Conservation (phyloP, 352 stramenopile species). For the Ochromonadaceae sp. region DNA sequence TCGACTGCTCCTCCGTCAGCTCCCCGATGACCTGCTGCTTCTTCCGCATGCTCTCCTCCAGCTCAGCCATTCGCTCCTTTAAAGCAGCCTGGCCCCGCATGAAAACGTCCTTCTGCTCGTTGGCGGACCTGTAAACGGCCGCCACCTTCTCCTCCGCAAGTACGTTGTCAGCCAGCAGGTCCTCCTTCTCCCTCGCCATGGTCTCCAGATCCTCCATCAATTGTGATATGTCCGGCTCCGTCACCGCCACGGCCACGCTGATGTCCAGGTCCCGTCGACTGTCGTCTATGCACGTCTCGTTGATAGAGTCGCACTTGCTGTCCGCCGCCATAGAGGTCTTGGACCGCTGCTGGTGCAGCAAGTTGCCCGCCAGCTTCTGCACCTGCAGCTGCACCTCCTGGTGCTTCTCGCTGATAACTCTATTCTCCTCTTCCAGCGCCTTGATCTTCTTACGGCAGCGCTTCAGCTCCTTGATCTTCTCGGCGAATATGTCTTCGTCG, state of each 20-base stretch:
- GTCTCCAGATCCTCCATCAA: slow-evolving; percentile 16
- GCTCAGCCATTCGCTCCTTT: no score
- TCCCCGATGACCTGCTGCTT: no score
- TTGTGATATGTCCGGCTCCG: slow-evolving; percentile 14
- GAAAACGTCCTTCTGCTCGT: neutral
- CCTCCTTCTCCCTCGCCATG: slow-evolving; percentile 9
- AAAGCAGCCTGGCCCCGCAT: neutral
- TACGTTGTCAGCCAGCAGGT: neutral
- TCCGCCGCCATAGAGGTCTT: neutral
- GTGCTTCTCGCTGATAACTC: neutral
- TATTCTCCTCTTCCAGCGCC: neutral
- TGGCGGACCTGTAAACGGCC: neutral
- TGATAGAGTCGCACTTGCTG: neutral
- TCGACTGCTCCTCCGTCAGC: no score
- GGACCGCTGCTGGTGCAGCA: neutral
- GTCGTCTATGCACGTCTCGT: neutral
- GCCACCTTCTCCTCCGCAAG: neutral
- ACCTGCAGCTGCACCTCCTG: neutral
- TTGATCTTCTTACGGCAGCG: neutral
- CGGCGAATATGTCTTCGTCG: slow-evolving; percentile 15
- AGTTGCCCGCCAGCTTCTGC: neutral
- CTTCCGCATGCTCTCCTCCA: no score
- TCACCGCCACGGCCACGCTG: slow-evolving; percentile 3
- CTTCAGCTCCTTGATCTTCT: slow-evolving; percentile 16
- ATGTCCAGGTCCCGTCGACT: slow-evolving; percentile 1